Conservation (phyloP, 345 rosid genomes). For the Melaleuca quinquenervia region DNA sequence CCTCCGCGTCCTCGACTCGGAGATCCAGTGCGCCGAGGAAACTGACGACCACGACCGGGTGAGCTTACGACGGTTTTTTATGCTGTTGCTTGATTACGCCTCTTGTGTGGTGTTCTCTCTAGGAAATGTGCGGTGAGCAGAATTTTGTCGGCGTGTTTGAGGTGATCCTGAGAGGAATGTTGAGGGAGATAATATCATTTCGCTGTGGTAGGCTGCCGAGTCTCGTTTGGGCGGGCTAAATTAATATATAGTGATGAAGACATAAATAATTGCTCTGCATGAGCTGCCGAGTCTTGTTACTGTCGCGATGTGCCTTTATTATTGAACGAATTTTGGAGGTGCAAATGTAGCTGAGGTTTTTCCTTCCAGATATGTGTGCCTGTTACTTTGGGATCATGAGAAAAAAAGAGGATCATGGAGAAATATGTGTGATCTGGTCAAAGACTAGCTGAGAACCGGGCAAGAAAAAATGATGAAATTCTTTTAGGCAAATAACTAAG, state of each 20-base stretch:
- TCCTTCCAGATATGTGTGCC: neutral
- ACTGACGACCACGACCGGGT: slow-evolving; percentile 49
- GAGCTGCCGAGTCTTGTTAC: neutral
- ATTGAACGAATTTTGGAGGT: neutral
- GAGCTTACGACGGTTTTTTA: neutral
- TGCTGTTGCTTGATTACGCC: neutral
- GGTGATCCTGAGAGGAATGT: neutral
- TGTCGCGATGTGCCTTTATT: neutral
- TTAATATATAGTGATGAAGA: neutral
- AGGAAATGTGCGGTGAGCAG: neutral
- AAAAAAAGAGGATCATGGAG: neutral
- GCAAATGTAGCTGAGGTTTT: neutral
- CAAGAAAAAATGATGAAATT: neutral
- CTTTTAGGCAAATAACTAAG: neutral
- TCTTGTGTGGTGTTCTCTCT: neutral
- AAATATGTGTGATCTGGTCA: neutral
- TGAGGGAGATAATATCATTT: neutral
- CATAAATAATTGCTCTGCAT: neutral
- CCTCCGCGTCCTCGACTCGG: slow-evolving; percentile 49
- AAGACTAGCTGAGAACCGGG: neutral
- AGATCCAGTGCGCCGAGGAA: slow-evolving; percentile 55
- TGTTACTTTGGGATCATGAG: neutral
- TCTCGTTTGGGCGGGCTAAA: neutral
- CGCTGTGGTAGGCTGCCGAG: neutral
- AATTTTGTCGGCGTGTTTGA: neutral